A percentile compares a stretch with the other conserved stretches of the same genome.
phyloP scores from a whole-genome alignment of 2,329 filamentous ascomycete species.

The Tolypocladium amazonense region DNA sequence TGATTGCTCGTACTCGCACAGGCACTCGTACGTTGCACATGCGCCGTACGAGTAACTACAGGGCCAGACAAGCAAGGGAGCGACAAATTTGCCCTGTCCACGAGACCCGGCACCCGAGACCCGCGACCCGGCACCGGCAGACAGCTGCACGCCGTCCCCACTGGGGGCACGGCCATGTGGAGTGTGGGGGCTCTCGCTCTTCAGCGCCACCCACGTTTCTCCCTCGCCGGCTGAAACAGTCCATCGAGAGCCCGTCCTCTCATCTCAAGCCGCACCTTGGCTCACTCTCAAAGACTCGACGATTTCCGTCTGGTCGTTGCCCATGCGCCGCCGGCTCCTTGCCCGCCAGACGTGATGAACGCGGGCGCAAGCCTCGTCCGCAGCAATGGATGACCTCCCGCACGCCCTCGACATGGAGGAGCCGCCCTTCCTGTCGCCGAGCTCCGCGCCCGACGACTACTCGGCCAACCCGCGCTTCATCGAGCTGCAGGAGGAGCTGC shows the following conservation, averaged over 20 bases:
- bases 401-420: background rate
- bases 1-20: too few relatives aligned
- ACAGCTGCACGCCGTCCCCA: too few relatives aligned
- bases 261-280: too few relatives aligned
- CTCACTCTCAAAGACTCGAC: background rate
- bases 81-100: background rate
- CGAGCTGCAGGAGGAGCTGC: background rate
- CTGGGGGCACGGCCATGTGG: background rate
- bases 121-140: background rate
- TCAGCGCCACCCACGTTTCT: background rate
- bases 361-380: background rate
- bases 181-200: background rate
- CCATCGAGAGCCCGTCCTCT: background rate
- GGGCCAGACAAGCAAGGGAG: too few relatives aligned
- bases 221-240: background rate
- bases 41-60: background rate
- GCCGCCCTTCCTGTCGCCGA: background rate
- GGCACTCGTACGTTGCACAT: too few relatives aligned
- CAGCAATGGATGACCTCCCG: conserved; percentile 9
- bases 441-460: background rate
- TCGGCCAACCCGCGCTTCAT: background rate
- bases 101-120: background rate
- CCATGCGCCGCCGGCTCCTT: background rate
- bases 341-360: background rate
- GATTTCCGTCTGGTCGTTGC: background rate